These are phyloP conservation scores for Insectozyma bohioensis DNA, from an alignment of 1,139 yeast species.

Conservation along the genomic window DNA sequence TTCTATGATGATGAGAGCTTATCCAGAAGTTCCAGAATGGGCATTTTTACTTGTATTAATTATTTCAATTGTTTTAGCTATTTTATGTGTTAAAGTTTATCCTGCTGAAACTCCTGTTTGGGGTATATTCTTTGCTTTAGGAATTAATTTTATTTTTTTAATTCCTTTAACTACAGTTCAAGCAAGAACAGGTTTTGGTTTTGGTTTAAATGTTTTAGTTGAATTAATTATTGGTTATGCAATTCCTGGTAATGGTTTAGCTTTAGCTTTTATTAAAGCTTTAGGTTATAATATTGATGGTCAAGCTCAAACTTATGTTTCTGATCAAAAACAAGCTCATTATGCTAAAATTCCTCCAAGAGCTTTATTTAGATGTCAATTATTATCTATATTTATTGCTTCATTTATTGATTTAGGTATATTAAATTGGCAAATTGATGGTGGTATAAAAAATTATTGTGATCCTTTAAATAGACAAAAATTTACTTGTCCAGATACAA, in stretches of 20 bases:
- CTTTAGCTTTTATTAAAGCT: slow-evolving; percentile 57
- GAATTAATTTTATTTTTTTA: slow-evolving; percentile 52
- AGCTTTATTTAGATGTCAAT: slow-evolving; percentile 60
- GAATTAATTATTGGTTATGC: slow-evolving; percentile 64
- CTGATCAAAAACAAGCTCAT: slow-evolving; percentile 59
- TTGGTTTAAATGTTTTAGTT: slow-evolving; percentile 57
- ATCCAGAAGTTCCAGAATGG: slow-evolving; percentile 65
- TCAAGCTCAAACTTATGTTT: slow-evolving; percentile 55
- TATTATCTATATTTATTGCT: slow-evolving; percentile 42
- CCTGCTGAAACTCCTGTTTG: slow-evolving; percentile 54
- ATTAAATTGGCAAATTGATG: slow-evolving; percentile 49
- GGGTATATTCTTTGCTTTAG: slow-evolving; percentile 59
- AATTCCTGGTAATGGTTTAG: slow-evolving; percentile 60
- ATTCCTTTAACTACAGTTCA: slow-evolving; percentile 49
- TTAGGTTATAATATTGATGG: slow-evolving; percentile 58
- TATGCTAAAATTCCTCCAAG: slow-evolving; percentile 64
- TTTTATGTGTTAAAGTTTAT: slow-evolving; percentile 47
- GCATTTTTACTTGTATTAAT: slow-evolving; percentile 51
- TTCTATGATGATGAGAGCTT: slow-evolving; percentile 52
- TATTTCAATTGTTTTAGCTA: slow-evolving; percentile 50
- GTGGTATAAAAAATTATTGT: slow-evolving; percentile 49
- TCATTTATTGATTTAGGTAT: slow-evolving; percentile 54
- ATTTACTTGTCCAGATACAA: slow-evolving; percentile 51
- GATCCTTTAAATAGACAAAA: slow-evolving; percentile 36
- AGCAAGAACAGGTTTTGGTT: slow-evolving; percentile 50